A percentile compares a stretch with the other conserved stretches of the same genome.
phyloP scores from a whole-genome alignment of 177 flowering plant genomes.

The Vitis hybrid region DNA sequence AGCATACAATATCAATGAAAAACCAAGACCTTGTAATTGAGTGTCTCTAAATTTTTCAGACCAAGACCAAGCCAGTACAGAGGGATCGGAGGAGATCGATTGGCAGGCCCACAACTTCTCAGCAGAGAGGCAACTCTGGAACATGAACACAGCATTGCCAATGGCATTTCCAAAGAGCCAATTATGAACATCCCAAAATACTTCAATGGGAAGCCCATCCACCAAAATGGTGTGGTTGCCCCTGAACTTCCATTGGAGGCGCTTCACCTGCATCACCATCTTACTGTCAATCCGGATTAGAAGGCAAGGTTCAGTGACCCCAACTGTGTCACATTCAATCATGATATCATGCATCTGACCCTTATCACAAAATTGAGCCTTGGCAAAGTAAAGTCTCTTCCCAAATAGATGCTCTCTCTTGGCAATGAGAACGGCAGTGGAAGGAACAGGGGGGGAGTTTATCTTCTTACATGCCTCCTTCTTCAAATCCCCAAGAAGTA shows the following conservation, averaged over 20 bases:
- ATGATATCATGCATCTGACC: conserved; percentile 36
- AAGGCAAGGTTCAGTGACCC: conserved; percentile 30
- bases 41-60: conserved; percentile 29
- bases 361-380: conserved; percentile 40
- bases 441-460: conserved; percentile 10
- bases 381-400: conserved; percentile 37
- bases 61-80: conserved; percentile 25
- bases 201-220: conserved; percentile 39
- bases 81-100: conserved; percentile 19
- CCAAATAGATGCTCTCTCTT: conserved; percentile 55
- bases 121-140: conserved; percentile 33
- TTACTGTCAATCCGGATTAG: conserved; percentile 40
- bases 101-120: conserved; percentile 31
- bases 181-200: conserved; percentile 47
- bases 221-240: conserved; percentile 42
- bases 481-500: conserved; percentile 47
- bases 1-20: conserved; percentile 50
- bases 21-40: conserved; percentile 38
- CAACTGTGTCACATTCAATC: conserved; percentile 38
- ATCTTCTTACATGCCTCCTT: conserved; percentile 41
- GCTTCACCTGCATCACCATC: conserved; percentile 38
- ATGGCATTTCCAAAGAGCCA: conserved; percentile 41
- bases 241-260: conserved; percentile 43
- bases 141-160: conserved; percentile 49
- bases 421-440: conserved; percentile 35